Conservation (phyloP, 2,329 filamentous ascomycete species). For the Coniella vitis region DNA sequence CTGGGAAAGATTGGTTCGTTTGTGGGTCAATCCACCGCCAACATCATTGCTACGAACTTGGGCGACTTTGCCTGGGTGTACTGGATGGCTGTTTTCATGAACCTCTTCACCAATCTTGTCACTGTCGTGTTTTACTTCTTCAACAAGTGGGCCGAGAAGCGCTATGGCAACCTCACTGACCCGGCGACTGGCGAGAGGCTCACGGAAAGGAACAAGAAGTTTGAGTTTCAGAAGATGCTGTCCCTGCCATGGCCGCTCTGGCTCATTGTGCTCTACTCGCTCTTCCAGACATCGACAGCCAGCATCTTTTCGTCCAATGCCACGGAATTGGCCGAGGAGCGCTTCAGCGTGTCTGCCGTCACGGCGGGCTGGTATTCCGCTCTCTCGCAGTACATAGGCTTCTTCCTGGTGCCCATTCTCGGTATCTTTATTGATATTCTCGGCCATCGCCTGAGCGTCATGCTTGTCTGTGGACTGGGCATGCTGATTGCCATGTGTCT, state of each 20-base stretch:
- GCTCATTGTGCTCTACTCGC: conserved; percentile 45
- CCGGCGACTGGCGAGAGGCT: conserved; percentile 51
- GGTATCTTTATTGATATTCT: conserved; percentile 50
- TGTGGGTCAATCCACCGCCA: conserved; percentile 53
- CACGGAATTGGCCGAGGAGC: conserved; percentile 53
- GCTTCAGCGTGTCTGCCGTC: conserved; percentile 48
- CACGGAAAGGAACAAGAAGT: conserved; percentile 53
- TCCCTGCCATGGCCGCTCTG: conserved; percentile 55
- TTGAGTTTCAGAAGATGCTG: conserved; percentile 49
- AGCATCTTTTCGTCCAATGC: conserved; percentile 49
- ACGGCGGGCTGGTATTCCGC: conserved; percentile 56
- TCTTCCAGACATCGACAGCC: conserved; percentile 53
- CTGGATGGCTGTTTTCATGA: conserved; percentile 57
- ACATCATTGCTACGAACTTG: conserved; percentile 49
- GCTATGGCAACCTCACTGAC: conserved; percentile 41
- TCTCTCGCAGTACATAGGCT: conserved; percentile 46
- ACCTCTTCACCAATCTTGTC: conserved; percentile 52
- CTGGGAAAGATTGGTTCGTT: conserved; percentile 56
- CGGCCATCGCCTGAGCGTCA: conserved; percentile 43
- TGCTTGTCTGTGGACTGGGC: conserved; percentile 38
- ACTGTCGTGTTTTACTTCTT: conserved; percentile 50
- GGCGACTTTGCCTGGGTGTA: conserved; percentile 57
- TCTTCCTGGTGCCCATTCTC: conserved; percentile 51
- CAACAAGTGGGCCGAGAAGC: conserved; percentile 41
- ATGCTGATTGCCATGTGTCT: conserved; percentile 48